phyloP scores from a whole-genome alignment of 306 rosid genomes.

The Vicia sativa region DNA sequence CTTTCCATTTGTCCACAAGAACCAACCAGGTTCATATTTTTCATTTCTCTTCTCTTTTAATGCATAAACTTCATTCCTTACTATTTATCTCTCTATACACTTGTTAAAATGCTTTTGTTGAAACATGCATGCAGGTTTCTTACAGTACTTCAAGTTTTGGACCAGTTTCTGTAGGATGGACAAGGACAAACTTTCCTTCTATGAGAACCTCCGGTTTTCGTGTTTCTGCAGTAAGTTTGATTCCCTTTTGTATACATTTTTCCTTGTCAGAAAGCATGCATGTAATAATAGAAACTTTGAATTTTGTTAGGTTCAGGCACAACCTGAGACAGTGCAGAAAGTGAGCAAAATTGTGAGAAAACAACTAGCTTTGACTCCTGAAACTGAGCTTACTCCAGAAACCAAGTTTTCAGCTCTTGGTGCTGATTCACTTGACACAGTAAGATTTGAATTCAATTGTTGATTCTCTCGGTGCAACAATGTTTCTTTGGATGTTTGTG shows the following conservation, averaged over 20 bases:
- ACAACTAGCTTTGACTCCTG: constrained; percentile 57
- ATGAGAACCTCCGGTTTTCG: constrained; percentile 51
- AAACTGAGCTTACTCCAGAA: constrained; percentile 49
- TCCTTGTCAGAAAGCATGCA: neutral
- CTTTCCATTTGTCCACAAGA: constrained; percentile 39
- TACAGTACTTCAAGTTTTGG: constrained; percentile 36
- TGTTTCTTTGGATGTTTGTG: neutral
- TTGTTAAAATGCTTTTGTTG: neutral
- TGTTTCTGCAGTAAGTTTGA: constrained; percentile 55
- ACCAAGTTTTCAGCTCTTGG: constrained; percentile 56
- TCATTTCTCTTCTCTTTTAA: neutral
- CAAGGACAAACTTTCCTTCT: constrained; percentile 45
- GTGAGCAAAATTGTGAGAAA: constrained; percentile 56
- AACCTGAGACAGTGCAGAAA: constrained; percentile 48
- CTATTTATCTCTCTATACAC: neutral
- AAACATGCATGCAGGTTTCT: constrained; percentile 41
- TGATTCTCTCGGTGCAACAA: neutral
- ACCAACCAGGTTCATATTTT: constrained; percentile 43
- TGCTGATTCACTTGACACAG: constrained; percentile 68
- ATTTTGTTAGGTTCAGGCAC: constrained; percentile 38
- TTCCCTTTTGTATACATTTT: neutral
- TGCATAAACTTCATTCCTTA: neutral
- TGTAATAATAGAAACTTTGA: neutral
- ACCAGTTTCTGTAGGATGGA: constrained; percentile 45
- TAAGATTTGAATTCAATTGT: constrained; percentile 24